A percentile compares a stretch with the other conserved stretches of the same genome.
Conservation (phyloP, 148 eudicot genomes). For the Hydrangea macrophylla region DNA sequence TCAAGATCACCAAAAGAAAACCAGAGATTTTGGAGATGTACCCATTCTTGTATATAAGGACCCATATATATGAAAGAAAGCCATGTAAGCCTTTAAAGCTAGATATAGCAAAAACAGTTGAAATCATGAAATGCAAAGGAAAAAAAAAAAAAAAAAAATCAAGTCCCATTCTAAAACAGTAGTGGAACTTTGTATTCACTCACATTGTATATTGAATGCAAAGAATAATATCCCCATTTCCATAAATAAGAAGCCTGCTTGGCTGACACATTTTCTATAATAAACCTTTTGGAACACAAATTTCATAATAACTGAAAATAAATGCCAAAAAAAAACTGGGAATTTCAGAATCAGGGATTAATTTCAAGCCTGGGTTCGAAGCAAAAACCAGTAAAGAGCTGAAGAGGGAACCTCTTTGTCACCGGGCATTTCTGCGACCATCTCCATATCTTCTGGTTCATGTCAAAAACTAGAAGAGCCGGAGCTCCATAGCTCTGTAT, state of each 20-base stretch:
- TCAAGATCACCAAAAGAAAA: neutral
- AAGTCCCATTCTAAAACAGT: neutral
- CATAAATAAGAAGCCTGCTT: constrained; percentile 11
- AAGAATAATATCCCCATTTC: constrained; percentile 10
- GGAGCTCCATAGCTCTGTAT: constrained; percentile 93
- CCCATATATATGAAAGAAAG: no score
- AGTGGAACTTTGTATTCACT: neutral
- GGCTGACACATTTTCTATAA: constrained; percentile 14
- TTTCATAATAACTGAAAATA: neutral
- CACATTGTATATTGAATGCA: constrained; percentile 4
- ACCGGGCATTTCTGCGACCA: constrained; percentile 96
- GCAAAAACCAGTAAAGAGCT: constrained; percentile 93
- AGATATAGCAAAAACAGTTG: neutral
- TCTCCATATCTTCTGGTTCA: constrained; percentile 66
- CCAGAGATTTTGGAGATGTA: neutral
- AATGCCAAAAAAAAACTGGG: neutral
- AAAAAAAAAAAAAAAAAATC: neutral
- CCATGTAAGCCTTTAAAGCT: neutral
- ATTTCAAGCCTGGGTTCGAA: constrained; percentile 91
- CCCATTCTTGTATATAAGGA: no score
- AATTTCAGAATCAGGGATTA: constrained; percentile 40
- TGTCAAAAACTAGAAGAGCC: constrained; percentile 67
- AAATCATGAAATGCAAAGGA: neutral
- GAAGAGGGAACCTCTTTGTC: constrained; percentile 85
- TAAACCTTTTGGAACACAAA: neutral